Base-by-base conservation (phyloP, 805 yeast genomes). In the Sungouiozyma intestinalis region DNA sequence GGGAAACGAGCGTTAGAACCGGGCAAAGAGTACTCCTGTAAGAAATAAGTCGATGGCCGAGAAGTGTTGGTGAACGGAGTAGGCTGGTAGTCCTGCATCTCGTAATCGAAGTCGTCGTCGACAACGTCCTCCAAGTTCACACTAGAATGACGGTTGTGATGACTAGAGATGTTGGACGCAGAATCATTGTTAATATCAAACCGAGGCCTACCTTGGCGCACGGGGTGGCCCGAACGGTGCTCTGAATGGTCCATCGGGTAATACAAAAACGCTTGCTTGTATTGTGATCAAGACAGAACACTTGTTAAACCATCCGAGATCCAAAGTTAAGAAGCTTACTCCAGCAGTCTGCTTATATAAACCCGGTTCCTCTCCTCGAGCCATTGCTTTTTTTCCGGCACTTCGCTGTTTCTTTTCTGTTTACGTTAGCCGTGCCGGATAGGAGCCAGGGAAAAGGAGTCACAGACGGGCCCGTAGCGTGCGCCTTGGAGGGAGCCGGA, bases 1-100 rank as follows among this genome's bases (percentile, higher is more conserved):
- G 56, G 53, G 34, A 39, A 54, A 18, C 27, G 15, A n/a, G 38
- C 18, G 13, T n/a, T 20, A 14, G 24, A 18, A 14, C 20, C 18
- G n/a, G 24, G 16, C n/a, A 16, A 9, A 20, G 18, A n/a, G 20
- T 18, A 35, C 18, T 35, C 38, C n/a, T 35, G 18, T 35, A 35
- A 20, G 20, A 35, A 35, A 35, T 35, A 35, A 13, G 38, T 14
- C 15, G 15, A 15, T n/a, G 38, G 38, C 17, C 15, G 38, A 35
- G 38, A 35, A 15, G 38, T 35, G n/a, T 18, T 17, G 8, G 38
- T 35, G 38, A 35, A 35, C 5, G 38, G 38, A 35, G 15, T 20
- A 2, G 15, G 38, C 13, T 18, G 38, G 5, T 17, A 3, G 15
- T 18, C 17, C 38, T 6, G 38, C 27, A 17, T 20, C 20, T 20